Evolutionary conservation across 306 rosid genomes (phyloP), one percentile per base, ranked within the genome.

Genomic region (Gillenia trifoliata): DNA sequence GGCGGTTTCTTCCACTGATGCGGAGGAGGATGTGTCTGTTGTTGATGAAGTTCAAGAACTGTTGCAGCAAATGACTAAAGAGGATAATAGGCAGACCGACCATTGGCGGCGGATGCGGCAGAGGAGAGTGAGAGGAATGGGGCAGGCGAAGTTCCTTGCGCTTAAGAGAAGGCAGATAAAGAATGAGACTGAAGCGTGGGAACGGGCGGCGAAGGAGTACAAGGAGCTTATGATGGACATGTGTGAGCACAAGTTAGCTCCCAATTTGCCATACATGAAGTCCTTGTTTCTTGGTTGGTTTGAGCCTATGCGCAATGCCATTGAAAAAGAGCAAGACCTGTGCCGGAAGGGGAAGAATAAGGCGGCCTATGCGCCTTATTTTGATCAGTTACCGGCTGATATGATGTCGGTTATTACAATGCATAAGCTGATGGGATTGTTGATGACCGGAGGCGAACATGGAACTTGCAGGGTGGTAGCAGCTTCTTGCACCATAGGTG

Each of bases 261-360:
- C 99, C 12, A 92, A 87, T 81, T 76, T 94, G 86, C 99, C 99
- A 0, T 94, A 90, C 75, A 85, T 90, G 90, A 94, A 94, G 81
- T 82, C 92, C 2, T 75, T 94, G 72, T 94, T 94, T 74, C 99
- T 94, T 30, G 99, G 99, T 49, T 94, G 97, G 97, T 94, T 92
- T 78, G 99, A 92, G 85, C 97, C 97, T 70, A 67, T 94, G 19
- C 79, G 79, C 56, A 83, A 86, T 38, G 92, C 88, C 77, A 94
- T 94, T 76, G 81, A 40, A 13, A 84, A 86, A 64, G 97, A 94
- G 64, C 97, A 94, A 54, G 92, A 86, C 40, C 61, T 84, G 72
- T 85, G 72, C 75, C 68, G 19, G 17, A 19, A 11, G 2, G 85
- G 89, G 85, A 92, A 81, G 89, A 80, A 75, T 74, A 86, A 7